These are phyloP conservation scores for Pisolithus albus DNA, from an alignment of 768 basidiomycete genomes.

Conservation along the genomic window DNA sequence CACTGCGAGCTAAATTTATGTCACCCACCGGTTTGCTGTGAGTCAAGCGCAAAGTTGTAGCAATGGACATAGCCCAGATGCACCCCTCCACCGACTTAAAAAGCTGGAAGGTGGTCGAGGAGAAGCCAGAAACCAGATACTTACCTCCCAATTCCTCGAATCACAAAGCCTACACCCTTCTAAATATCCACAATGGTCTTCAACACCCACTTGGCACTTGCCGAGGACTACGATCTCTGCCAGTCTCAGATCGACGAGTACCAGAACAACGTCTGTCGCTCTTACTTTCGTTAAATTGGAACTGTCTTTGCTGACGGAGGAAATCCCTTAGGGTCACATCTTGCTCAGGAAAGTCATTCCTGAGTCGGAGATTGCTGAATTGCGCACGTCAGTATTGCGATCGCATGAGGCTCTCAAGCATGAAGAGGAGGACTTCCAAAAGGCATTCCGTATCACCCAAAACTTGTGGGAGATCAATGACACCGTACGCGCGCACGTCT, in stretches of 20 bases:
- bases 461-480: slow-evolving; percentile 4
- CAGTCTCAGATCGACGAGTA: background rate
- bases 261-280: background rate
- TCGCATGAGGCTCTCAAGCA: background rate
- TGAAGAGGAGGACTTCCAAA: slow-evolving; percentile 2
- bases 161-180: background rate
- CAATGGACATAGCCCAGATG: background rate
- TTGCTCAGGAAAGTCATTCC: background rate
- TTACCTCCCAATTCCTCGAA: background rate
- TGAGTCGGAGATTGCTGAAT: background rate
- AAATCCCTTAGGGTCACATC: background rate
- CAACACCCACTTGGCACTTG: background rate
- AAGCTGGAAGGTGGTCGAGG: background rate
- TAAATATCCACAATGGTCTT: background rate
- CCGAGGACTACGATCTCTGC: background rate
- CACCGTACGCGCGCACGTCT: slow-evolving; percentile 1
- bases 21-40: background rate
- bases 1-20: too few species aligned
- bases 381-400: background rate
- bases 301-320: background rate
- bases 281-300: background rate
- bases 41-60: background rate
- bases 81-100: background rate
- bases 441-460: slow-evolving; percentile 4
- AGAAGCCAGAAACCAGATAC: background rate